Evolutionary conservation across 176 grass and related monocot genomes (phyloP), one percentile per base, ranked within the genome.

Genomic region (Oryza longistaminata): DNA sequence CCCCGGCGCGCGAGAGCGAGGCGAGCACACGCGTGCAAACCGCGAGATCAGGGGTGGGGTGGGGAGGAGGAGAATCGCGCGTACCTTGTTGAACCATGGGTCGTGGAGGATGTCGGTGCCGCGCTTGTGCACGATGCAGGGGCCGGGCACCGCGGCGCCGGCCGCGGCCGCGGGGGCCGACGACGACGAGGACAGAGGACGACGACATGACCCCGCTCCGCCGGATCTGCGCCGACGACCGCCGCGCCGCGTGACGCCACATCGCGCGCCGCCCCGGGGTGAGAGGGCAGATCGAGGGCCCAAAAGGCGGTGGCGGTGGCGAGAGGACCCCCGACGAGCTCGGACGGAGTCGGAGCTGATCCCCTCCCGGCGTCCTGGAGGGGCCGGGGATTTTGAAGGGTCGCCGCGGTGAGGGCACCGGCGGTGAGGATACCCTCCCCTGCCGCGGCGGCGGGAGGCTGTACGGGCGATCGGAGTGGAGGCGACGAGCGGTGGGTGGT

Each of bases 91-190:
- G 58, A 22, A 62, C 93, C 93, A 96, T 2, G 93, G 93, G 48
- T 96, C 93, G 49, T 96, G 83, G 64, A 96, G 91, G 64, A 96
- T 96, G 58, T 96, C 91, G 26, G 86, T 96, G 73, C 93, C 93
- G 25, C 93, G 88, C 86, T 93, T 96, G 83, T 82, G 86, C 48
- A 96, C 93, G 86, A 96, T 96, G 58, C 88, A 96, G 29, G 93
- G 93, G 2, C 88, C 93, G 9, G 88, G 73, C 11, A 96, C 75
- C 53, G 81, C 76, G 48, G 74, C 52, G 58, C 66, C 67, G 33
- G 83, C 62, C 3, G 22, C 79, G 7, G 87, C 31, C 22, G 81
- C 42, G 29, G 88, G 80, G 8, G 61, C 66, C 13, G 25, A 4
- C 71, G 31, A 0, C 34, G 34, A n/a, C 65, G 15, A 60, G 15